phyloP scores from a whole-genome alignment of 2,329 filamentous ascomycete genomes.

The Venturiaceae sp. region DNA sequence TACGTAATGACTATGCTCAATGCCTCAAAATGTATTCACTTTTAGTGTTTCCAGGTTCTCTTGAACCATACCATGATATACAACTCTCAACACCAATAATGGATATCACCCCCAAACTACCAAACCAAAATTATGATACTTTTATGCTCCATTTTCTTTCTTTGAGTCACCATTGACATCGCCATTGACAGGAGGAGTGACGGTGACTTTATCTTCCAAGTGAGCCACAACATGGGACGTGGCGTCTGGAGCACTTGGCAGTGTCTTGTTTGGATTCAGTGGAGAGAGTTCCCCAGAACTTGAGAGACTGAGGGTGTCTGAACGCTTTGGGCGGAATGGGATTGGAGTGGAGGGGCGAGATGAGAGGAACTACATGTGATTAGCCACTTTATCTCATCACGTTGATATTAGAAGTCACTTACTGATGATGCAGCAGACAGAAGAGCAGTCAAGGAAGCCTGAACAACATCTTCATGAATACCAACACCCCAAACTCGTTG shows the following conservation, averaged over 20 bases:
- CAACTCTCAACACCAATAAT: neutral
- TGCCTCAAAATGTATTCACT: neutral
- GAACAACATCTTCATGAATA: constrained; percentile 85
- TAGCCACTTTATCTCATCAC: constrained; percentile 8
- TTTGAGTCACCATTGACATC: neutral
- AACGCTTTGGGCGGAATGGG: constrained; percentile 48
- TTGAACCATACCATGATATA: neutral
- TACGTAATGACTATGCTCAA: too few relatives aligned
- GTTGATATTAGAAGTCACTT: constrained; percentile 31
- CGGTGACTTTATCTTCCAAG: constrained; percentile 14
- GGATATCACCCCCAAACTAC: neutral
- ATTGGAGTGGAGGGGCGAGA: constrained; percentile 61
- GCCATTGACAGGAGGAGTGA: neutral
- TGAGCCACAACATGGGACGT: constrained; percentile 19
- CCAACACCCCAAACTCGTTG: constrained; percentile 83
- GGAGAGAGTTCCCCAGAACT: constrained; percentile 16
- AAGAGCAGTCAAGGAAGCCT: constrained; percentile 78
- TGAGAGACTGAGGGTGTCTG: constrained; percentile 33
- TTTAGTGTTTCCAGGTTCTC: neutral
- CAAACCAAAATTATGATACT: too few relatives aligned
- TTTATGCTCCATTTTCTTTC: neutral
- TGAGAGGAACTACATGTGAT: constrained; percentile 53
- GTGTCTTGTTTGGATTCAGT: constrained; percentile 16
- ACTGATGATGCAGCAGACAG: constrained; percentile 80
- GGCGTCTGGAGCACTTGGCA: constrained; percentile 19